Evolutionary conservation across 495 filamentous ascomycete species (phyloP).

Genomic region (Hypoxylon crocopeplum): DNA sequence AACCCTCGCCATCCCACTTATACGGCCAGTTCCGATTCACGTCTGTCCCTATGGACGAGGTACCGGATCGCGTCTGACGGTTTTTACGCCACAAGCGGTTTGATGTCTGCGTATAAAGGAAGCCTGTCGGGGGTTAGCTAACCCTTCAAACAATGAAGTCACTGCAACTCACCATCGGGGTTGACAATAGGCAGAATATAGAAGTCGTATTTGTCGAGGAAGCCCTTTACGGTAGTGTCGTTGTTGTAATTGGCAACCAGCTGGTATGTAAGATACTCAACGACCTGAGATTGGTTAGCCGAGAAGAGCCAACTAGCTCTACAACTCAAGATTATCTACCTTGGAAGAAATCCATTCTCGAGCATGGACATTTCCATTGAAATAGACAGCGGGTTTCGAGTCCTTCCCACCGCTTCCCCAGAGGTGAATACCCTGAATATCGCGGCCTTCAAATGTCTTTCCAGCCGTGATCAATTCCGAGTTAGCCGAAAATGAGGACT

Average conservation of each 20-base stretch:
- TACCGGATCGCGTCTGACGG: slow-evolving; percentile 54
- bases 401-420: slow-evolving; percentile 63
- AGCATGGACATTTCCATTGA: slow-evolving; percentile 69
- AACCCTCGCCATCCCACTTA: slow-evolving; percentile 39
- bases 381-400: slow-evolving; percentile 62
- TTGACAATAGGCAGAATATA: slow-evolving; percentile 71
- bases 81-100: slow-evolving; percentile 74
- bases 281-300: slow-evolving; percentile 33
- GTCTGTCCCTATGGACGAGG: slow-evolving; percentile 62
- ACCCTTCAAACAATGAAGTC: background rate
- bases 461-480: slow-evolving; percentile 63
- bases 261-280: slow-evolving; percentile 64
- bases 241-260: slow-evolving; percentile 57
- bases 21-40: slow-evolving; percentile 71
- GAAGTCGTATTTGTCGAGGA: slow-evolving; percentile 68
- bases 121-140: slow-evolving; percentile 45
- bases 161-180: slow-evolving; percentile 57
- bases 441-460: slow-evolving; percentile 55
- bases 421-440: slow-evolving; percentile 66
- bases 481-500: slow-evolving; percentile 55
- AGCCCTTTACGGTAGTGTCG: slow-evolving; percentile 51
- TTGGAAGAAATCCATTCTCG: slow-evolving; percentile 68
- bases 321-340: slow-evolving; percentile 26
- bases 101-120: slow-evolving; percentile 65
- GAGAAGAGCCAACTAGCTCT: background rate